These are phyloP conservation scores for Boletus sp. DNA, from an alignment of 768 basidiomycete species.

Conservation along the genomic window DNA sequence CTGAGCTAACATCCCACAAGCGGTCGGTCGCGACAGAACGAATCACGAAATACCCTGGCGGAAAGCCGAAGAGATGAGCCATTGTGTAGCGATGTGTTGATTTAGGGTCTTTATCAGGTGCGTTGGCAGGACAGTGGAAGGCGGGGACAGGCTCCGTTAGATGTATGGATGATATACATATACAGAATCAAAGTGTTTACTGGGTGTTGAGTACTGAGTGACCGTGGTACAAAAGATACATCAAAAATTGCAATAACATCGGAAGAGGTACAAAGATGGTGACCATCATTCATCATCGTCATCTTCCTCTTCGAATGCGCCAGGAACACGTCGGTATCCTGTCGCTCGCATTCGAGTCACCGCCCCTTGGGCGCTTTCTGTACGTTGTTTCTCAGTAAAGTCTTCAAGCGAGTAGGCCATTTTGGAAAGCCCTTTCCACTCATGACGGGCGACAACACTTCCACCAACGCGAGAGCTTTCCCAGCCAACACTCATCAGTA, in stretches of 20 bases:
- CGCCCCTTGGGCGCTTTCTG: conserved; percentile 31
- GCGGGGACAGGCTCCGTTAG: neutral
- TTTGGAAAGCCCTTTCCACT: conserved; percentile 92
- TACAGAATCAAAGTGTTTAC: neutral
- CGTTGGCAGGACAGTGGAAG: neutral
- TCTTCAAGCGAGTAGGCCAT: conserved; percentile 66
- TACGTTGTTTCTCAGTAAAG: conserved; percentile 56
- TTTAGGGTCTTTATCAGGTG: neutral
- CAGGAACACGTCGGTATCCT: conserved; percentile 22
- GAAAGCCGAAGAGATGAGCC: conserved; percentile 32
- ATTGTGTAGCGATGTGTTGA: conserved; percentile 3
- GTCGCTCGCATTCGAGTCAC: conserved; percentile 4
- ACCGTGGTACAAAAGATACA: neutral
- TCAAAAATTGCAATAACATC: neutral
- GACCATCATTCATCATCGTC: conserved; percentile 12
- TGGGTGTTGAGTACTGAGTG: no score
- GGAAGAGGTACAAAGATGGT: neutral
- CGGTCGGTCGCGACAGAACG: conserved; percentile 35
- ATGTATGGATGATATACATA: neutral
- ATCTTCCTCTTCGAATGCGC: conserved; percentile 26
- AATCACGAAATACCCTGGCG: conserved; percentile 40
- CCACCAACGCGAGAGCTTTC: conserved; percentile 52
- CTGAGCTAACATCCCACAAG: conserved; percentile 34
- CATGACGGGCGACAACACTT: conserved; percentile 85
- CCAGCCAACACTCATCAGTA: conserved; percentile 92